Percentiles rank a stretch among this genome's conserved stretches.
Conservation (phyloP, 257 asterid genomes). For the Fraxinus americana region DNA sequence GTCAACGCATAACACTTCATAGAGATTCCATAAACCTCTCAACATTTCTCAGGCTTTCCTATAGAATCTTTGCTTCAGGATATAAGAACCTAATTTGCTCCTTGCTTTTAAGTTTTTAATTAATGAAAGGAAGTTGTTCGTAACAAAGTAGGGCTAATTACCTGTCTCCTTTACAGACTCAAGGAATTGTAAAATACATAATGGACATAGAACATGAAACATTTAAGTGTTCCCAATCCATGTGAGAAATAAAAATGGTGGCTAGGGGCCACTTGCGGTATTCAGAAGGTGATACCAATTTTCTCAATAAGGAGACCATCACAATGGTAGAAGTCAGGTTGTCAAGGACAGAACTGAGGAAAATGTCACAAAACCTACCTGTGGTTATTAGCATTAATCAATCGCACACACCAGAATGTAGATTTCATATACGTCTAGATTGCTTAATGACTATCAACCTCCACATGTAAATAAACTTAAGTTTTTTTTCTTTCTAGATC, state of each 20-base stretch:
- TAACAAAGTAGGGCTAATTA: no score
- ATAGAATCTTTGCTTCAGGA: no score
- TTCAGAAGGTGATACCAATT: conserved; percentile 50
- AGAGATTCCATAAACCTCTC: no score
- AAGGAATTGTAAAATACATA: neutral
- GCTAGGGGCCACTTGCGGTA: conserved; percentile 60
- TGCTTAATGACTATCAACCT: conserved; percentile 7
- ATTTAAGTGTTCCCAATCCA: conserved; percentile 2
- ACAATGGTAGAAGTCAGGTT: conserved; percentile 95
- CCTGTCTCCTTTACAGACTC: neutral
- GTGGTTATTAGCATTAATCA: conserved; percentile 38
- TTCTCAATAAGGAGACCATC: conserved; percentile 49
- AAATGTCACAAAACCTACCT: conserved; percentile 94
- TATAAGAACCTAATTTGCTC: neutral
- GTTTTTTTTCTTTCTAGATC: neutral
- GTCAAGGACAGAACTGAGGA: conserved; percentile 90
- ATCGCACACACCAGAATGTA: conserved; percentile 19
- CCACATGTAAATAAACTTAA: neutral
- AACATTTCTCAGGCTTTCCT: no score
- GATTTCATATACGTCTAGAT: neutral
- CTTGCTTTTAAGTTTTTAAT: neutral
- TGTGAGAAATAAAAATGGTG: conserved; percentile 15
- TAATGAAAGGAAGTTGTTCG: neutral
- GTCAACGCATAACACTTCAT: no score
- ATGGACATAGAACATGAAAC: neutral